Conservation (phyloP, 805 yeast species). For the Suhomyces sp. region DNA sequence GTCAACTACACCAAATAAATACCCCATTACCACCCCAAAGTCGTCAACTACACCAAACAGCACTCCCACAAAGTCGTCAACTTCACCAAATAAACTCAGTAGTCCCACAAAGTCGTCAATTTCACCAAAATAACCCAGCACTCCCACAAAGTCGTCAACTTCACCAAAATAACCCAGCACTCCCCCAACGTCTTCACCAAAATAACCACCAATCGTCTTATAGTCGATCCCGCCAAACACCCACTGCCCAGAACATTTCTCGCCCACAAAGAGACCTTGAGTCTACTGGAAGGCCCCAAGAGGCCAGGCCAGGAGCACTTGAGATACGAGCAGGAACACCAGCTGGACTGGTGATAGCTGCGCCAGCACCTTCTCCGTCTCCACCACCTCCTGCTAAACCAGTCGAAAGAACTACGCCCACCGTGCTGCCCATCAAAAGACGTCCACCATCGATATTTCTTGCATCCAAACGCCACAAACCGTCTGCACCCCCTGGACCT, state of each 20-base stretch:
- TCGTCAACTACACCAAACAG: not conserved
- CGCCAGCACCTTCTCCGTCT: not conserved
- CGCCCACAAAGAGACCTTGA: not conserved
- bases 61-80: not conserved
- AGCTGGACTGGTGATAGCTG: not conserved
- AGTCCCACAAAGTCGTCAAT: too few species aligned
- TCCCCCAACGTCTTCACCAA: too few species aligned
- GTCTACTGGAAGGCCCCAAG: not conserved
- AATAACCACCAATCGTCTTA: not conserved
- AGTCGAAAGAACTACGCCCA: not conserved
- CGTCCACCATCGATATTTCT: conserved; percentile 11
- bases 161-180: too few species aligned
- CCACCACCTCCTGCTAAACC: not conserved
- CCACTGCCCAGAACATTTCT: not conserved
- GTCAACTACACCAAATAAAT: not conserved
- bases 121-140: too few species aligned
- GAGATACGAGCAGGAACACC: not conserved
- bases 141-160: too few species aligned
- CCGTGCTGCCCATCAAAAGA: not conserved
- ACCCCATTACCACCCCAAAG: not conserved
- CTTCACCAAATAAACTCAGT: too few species aligned
- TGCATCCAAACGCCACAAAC: conserved; percentile 4
- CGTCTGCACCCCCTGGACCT: not conserved
- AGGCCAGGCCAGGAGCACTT: not conserved
- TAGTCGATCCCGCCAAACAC: not conserved